Evolutionary conservation across 768 basidiomycete species (phyloP), one percentile per base, ranked within the genome.

Genomic region (Pleurotus cornucopiae): DNA sequence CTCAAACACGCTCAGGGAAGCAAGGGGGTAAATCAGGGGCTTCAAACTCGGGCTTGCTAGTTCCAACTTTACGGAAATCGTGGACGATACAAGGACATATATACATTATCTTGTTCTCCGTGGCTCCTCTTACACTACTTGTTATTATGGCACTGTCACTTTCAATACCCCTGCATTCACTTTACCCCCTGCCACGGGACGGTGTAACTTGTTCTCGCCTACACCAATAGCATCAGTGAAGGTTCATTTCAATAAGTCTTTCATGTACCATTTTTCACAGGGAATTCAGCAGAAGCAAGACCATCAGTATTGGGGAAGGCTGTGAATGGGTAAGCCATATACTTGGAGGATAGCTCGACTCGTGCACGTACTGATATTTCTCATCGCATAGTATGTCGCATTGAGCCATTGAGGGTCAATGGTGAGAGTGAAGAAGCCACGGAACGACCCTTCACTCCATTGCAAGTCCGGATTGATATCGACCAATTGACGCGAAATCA

Each of bases 381-480:
- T 20, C 18, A 84, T 81, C 1, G 78, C 82, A 56, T 77, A 84
- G 68, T 78, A 84, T 16, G 80, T 80, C 18, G 82, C 79, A 26
- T 72, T 77, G 44, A 79, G 62, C 44, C 70, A 70, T 14, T 72
- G 56, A n/a, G 79, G 62, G 60, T 76, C 71, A 57, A 85, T 65
- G 26, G 71, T 72, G 7, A 85, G 69, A 30, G 81, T 79, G 67
- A 82, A 83, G 69, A 84, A 85, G 1, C 83, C 83, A 26, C 83
- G 68, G 67, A 72, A 82, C 4, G 77, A 81, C 6, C 77, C 81
- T 66, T 84, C 83, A 56, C 78, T 80, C 82, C 80, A 85, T 61
- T 84, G 82, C 39, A 85, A 64, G 59, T 82, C 78, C 1, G 71
- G 58, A 66, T 82, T 83, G 23, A 63, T 64, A n/a, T 61, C 66